Evolutionary conservation across 148 eudicot species (phyloP), one percentile per base, ranked within the genome.

Genomic region (Amaranthus palmeri): DNA sequence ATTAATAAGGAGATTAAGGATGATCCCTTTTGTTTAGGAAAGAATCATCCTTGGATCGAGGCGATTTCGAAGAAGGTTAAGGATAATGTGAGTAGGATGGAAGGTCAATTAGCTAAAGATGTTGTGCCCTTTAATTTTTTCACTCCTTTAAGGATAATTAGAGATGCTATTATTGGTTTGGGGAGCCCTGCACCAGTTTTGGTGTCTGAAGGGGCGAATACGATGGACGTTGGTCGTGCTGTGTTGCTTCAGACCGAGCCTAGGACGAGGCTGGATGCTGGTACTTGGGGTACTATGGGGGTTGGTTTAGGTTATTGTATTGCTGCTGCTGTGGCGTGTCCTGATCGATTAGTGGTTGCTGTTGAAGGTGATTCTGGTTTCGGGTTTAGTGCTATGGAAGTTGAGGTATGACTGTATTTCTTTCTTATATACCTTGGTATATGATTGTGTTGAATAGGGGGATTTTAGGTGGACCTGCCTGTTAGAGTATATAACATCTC

Each of bases 271-370:
- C 74, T 95, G 79, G 99, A 95, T 85, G 97, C 99, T 1, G 99
- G 99, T 70, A 95, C 99, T 6, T 95, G 99, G 99, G 99, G 99
- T 64, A 95, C 99, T 0, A 95, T 95, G 99, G 99, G 99, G 13
- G 99, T 95, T 65, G 99, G 99, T 56, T 81, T 95, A 42, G 99
- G 99, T 18, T 95, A 95, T 65, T 95, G 99, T 77, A 95, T 95
- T 84, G 99, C 99, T 17, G 99, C 99, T 61, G 97, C 99, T 3
- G 96, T 87, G 54, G 98, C 98, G 44, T 88, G 87, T n/a, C 98
- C 98, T 76, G 97, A 82, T 44, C 77, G 98, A 65, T 86, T 95
- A 64, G 98, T 95, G 59, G 98, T 95, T 51, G 98, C 98, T n/a
- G 98, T 95, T 64, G 98, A 95, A 83, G 98, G 98, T 25, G 98